phyloP scores from a whole-genome alignment of 306 rosid species.

The Erythrophleum fordii region DNA sequence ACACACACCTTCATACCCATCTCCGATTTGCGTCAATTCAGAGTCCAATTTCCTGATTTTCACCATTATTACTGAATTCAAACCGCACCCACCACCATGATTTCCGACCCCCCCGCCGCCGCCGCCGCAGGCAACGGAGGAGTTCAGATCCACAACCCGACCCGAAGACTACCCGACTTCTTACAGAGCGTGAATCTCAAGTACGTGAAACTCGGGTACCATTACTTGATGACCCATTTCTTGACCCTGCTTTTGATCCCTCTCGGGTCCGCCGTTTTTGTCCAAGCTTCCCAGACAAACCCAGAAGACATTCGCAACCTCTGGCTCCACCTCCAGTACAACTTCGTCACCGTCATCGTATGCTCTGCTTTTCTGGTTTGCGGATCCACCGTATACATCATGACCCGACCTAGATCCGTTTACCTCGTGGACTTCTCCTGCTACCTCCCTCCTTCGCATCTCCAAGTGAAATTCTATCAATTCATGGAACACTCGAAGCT shows the following conservation, averaged over 20 bases:
- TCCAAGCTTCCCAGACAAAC: slow-evolving; percentile 48
- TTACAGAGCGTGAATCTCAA: slow-evolving; percentile 53
- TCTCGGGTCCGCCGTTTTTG: slow-evolving; percentile 35
- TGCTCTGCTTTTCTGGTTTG: slow-evolving; percentile 40
- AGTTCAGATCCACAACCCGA: slow-evolving; percentile 37
- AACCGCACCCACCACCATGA: slow-evolving; percentile 37
- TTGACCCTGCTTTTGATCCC: slow-evolving; percentile 53
- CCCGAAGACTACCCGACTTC: slow-evolving; percentile 45
- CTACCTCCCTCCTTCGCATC: slow-evolving; percentile 43
- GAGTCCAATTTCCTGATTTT: not conserved
- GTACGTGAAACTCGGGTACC: slow-evolving; percentile 63
- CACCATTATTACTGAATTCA: not conserved
- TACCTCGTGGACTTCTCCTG: slow-evolving; percentile 66
- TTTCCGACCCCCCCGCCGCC: not conserved
- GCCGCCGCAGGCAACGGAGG: not conserved
- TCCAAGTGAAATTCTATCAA: slow-evolving; percentile 12
- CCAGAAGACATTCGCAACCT: slow-evolving; percentile 44
- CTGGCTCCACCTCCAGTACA: slow-evolving; percentile 56
- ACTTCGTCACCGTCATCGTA: slow-evolving; percentile 41
- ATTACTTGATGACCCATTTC: slow-evolving; percentile 55
- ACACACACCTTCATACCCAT: not conserved
- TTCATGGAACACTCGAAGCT: slow-evolving; percentile 63
- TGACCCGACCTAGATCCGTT: slow-evolving; percentile 59
- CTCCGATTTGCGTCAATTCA: not conserved
- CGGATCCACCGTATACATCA: slow-evolving; percentile 50